phyloP scores from a whole-genome alignment of 2,329 filamentous ascomycete genomes.

The Hymenoscyphus fraxineus region DNA sequence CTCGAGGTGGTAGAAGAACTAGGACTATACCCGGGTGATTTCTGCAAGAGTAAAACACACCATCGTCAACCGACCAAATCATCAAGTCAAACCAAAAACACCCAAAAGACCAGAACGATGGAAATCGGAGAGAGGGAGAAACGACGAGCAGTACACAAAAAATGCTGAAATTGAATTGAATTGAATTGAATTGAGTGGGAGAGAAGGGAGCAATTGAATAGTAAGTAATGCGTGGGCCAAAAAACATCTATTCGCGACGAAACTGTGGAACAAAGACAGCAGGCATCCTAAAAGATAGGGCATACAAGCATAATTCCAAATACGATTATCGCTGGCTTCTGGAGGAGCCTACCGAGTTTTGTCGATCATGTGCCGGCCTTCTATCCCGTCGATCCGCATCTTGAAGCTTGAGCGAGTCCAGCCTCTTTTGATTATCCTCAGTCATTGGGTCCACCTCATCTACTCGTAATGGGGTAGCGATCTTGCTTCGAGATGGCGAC shows the following conservation, averaged over 20 bases:
- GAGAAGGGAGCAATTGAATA: conserved; percentile 13
- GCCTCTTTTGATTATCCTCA: conserved; percentile 79
- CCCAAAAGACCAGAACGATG: conserved; percentile 7
- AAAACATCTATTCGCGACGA: conserved; percentile 25
- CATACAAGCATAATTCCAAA: conserved; percentile 22
- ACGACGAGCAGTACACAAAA: conserved; percentile 11
- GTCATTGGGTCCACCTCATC: conserved; percentile 77
- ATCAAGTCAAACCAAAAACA: conserved; percentile 21
- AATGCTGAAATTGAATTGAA: conserved; percentile 9
- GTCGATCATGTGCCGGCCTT: conserved; percentile 55
- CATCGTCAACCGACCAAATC: conserved; percentile 1
- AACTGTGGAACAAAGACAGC: conserved; percentile 20
- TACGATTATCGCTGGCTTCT: conserved; percentile 37
- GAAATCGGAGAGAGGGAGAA: conserved; percentile 6
- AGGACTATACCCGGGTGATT: conserved; percentile 18
- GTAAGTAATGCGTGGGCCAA: conserved; percentile 29
- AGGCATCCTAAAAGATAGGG: conserved; percentile 26
- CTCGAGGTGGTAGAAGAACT: conserved; percentile 11
- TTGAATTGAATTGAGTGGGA: conserved; percentile 3
- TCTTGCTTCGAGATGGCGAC: conserved; percentile 39
- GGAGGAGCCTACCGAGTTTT: conserved; percentile 51
- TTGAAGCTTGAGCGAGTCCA: conserved; percentile 87
- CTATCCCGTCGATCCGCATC: conserved; percentile 65
- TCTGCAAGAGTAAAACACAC: conserved; percentile 15
- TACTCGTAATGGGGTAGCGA: conserved; percentile 45